Percentiles rank a stretch among this genome's conserved stretches.
Conservation (phyloP, 352 stramenopile genomes). For the Phytophthora pini region DNA sequence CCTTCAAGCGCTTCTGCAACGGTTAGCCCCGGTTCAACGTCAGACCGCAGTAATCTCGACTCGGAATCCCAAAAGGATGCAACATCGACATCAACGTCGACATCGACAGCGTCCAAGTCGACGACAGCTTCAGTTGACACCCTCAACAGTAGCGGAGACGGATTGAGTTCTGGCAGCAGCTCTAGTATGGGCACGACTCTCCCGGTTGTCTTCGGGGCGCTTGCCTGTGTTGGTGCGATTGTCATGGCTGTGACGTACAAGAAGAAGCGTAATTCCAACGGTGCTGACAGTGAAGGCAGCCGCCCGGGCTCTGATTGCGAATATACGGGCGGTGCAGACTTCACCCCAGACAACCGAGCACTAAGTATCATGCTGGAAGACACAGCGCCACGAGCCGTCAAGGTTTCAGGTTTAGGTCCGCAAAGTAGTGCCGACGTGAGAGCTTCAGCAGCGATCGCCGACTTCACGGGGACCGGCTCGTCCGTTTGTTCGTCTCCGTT, state of each 20-base stretch:
- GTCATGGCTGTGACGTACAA: slow-evolving; percentile 56
- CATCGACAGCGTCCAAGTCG: slow-evolving; percentile 21
- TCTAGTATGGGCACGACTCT: slow-evolving; percentile 17
- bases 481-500: slow-evolving; percentile 34
- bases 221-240: slow-evolving; percentile 47
- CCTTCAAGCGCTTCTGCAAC: slow-evolving; percentile 20
- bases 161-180: background rate
- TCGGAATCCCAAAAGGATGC: slow-evolving; percentile 7
- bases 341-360: slow-evolving; percentile 34
- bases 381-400: background rate
- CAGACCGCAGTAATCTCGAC: slow-evolving; percentile 13
- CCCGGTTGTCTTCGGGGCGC: slow-evolving; percentile 32
- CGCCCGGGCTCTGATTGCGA: slow-evolving; percentile 31
- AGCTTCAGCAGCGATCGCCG: slow-evolving; percentile 15
- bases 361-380: slow-evolving; percentile 26
- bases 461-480: slow-evolving; percentile 26
- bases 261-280: slow-evolving; percentile 24
- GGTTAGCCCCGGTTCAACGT: slow-evolving; percentile 9
- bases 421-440: slow-evolving; percentile 2
- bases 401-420: background rate
- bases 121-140: slow-evolving; percentile 21
- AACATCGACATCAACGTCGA: slow-evolving; percentile 1
- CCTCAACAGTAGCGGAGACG: slow-evolving; percentile 19
- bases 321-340: slow-evolving; percentile 32
- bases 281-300: slow-evolving; percentile 2